Evolutionary conservation across 257 asterid genomes (phyloP), one percentile per base, ranked within the genome.

Genomic region (Echites panduratus): DNA sequence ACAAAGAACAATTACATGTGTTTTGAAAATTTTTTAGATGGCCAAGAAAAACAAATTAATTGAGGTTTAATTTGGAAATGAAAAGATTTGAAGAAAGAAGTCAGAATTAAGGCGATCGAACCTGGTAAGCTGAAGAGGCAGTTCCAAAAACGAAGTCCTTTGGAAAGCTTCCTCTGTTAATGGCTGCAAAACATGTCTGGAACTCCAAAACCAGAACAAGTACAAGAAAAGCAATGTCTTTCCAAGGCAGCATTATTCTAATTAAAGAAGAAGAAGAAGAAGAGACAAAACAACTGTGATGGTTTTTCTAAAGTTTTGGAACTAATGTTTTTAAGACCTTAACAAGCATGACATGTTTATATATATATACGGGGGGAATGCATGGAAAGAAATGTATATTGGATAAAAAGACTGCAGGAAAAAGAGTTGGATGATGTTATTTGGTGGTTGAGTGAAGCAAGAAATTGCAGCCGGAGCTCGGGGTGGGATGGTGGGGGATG

Each of bases 111-210:
- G 38, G 41, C 38, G 38, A 32, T 32, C 38, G 10, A 50, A 90
- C 98, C 96, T 93, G 97, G 77, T 79, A 90, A 73, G 97, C 95
- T 74, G 98, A 84, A 73, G 98, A 90, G 11, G 98, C 96, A 66
- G 96, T 90, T 14, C 98, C 98, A 79, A 93, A 93, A 49, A 93
- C 96, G 79, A 93, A 93, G 70, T 89, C 96, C 66, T 79, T 69
- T 0, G 98, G 98, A 61, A 93, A 93, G 72, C 83, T 87, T 82
- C 77, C 66, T 81, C 98, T 87, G 22, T 76, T 84, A 3, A 86
- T 86, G 53, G 75, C 75, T 6, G 83, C 89, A 40, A 57, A 72
- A 65, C 84, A 80, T 29, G 70, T 57, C 16, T 73, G 84, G n/a
- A 81, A 44, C 47, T 44, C 83, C 49, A 79, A 19, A 71, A 70